Percentiles rank a stretch among this genome's conserved stretches.
Conservation (phyloP, 306 rosid genomes). For the Vicia sativa region DNA sequence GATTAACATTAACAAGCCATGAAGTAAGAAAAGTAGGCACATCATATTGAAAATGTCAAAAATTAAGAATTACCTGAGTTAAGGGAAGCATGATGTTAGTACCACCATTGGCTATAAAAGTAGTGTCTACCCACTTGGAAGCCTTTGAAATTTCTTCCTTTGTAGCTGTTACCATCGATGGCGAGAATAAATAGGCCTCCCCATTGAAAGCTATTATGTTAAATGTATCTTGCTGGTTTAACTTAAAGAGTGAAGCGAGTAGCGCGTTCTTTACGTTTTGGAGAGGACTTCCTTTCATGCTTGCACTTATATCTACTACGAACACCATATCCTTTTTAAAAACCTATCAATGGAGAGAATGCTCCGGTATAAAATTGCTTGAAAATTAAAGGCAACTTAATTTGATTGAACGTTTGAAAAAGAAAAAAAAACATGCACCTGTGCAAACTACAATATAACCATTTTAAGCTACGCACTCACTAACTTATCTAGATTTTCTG, state of each 20-base stretch:
- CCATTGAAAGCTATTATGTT: conserved; percentile 79
- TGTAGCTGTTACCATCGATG: conserved; percentile 71
- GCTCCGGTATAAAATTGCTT: neutral
- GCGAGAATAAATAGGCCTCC: conserved; percentile 58
- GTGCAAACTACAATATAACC: conserved; percentile 27
- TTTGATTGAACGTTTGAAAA: conserved; percentile 4
- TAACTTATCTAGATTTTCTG: conserved; percentile 23
- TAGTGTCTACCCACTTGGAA: conserved; percentile 58
- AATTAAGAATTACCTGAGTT: conserved; percentile 57
- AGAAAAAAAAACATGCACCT: conserved; percentile 14
- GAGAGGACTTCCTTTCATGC: conserved; percentile 85
- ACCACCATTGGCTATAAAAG: conserved; percentile 66
- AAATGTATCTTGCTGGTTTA: conserved; percentile 66
- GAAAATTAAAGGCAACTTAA: conserved; percentile 28
- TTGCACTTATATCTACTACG: conserved; percentile 75
- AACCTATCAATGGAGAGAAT: conserved; percentile 54
- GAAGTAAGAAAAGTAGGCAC: conserved; percentile 30
- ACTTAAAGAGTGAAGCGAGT: conserved; percentile 66
- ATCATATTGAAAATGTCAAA: conserved; percentile 21
- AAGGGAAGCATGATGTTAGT: conserved; percentile 84
- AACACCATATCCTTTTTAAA: conserved; percentile 80
- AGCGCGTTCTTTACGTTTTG: conserved; percentile 71
- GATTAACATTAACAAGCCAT: conserved; percentile 23
- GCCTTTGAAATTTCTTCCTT: conserved; percentile 62
- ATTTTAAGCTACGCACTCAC: conserved; percentile 20